These are phyloP conservation scores for Globisporangium middletonii DNA, from an alignment of 352 stramenopile genomes.

Conservation along the genomic window DNA sequence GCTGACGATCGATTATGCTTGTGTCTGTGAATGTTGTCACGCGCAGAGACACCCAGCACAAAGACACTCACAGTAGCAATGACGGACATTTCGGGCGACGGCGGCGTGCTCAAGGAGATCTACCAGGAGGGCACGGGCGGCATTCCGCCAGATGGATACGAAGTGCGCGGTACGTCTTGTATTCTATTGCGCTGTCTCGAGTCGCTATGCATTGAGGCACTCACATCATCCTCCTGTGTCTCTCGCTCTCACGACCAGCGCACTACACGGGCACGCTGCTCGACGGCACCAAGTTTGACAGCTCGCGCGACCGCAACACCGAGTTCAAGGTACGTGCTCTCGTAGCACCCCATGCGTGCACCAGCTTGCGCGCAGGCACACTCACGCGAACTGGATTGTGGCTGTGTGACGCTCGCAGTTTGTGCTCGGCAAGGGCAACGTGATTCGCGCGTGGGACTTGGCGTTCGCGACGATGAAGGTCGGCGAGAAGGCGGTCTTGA, in stretches of 20 bases:
- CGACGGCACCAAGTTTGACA: constrained; percentile 94
- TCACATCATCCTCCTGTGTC: background rate
- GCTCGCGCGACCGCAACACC: constrained; percentile 82
- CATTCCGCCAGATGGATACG: constrained; percentile 62
- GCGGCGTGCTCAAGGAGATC: constrained; percentile 90
- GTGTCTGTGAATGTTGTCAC: background rate
- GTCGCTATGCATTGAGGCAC: background rate
- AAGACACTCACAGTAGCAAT: constrained; percentile 15
- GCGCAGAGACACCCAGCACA: background rate
- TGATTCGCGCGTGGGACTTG: constrained; percentile 88
- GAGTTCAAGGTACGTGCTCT: constrained; percentile 62
- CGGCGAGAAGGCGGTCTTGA: constrained; percentile 93
- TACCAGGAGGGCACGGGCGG: constrained; percentile 87
- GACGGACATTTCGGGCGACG: constrained; percentile 83
- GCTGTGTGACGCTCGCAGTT: constrained; percentile 31
- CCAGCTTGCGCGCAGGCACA: background rate
- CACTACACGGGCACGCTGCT: constrained; percentile 95
- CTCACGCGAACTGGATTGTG: background rate
- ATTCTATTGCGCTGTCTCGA: background rate
- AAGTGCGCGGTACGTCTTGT: constrained; percentile 50
- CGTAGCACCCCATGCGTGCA: background rate
- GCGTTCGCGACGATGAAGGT: constrained; percentile 93
- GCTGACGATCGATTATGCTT: no score
- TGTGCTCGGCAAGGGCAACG: constrained; percentile 82
- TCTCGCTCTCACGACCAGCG: constrained; percentile 26